phyloP scores from a whole-genome alignment of 192 early-diverging fungal genomes.

The Radiomyces spectabilis region DNA sequence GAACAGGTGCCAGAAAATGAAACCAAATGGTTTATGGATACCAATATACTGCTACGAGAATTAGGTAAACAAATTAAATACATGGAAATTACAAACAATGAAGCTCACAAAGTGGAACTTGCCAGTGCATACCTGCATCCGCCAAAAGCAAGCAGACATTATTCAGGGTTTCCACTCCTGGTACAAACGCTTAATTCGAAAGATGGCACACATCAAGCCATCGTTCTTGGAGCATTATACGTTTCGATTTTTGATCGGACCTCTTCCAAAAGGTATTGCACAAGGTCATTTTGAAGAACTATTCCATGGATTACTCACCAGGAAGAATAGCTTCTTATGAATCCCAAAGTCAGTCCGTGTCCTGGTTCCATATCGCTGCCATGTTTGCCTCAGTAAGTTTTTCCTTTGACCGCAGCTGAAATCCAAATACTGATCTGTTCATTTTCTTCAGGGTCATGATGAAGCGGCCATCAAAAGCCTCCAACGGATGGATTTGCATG shows the following conservation, averaged over 20 bases:
- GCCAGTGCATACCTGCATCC: slow-evolving; percentile 14
- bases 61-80: neutral
- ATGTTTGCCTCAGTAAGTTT: slow-evolving; percentile 11
- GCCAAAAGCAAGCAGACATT: slow-evolving; percentile 4
- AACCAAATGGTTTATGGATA: slow-evolving; percentile 1
- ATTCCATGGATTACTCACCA: too few species aligned
- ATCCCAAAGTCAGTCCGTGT: too few species aligned
- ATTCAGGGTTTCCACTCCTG: slow-evolving; percentile 20
- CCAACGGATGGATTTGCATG: neutral
- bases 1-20: neutral
- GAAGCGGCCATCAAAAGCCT: slow-evolving; percentile 10
- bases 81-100: too few species aligned
- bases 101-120: too few species aligned
- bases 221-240: slow-evolving; percentile 4
- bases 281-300: too few species aligned
- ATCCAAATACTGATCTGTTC: neutral
- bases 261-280: neutral
- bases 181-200: slow-evolving; percentile 6
- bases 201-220: neutral
- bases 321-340: too few species aligned
- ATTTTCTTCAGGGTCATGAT: neutral
- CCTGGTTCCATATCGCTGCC: slow-evolving; percentile 11
- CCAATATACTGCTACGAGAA: slow-evolving; percentile 3
- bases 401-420: too few species aligned
- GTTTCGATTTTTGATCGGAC: slow-evolving; percentile 10